Base-by-base conservation (phyloP, 768 basidiomycete species). In the Naematelia encephala region DNA sequence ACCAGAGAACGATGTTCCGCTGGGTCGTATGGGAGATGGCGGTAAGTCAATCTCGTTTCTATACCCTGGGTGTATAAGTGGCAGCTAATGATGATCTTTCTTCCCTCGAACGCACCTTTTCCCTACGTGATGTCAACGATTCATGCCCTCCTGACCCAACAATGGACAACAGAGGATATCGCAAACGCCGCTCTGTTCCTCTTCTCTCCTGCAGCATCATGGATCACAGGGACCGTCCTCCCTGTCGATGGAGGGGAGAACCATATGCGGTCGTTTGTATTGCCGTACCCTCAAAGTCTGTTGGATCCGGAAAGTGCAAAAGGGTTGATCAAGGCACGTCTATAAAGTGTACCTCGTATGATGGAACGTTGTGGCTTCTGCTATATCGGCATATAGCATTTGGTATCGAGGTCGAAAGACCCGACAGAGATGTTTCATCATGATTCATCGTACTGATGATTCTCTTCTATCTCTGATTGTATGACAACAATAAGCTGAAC, bases 161-260 rank as follows among this genome's bases (percentile, higher is more conserved):
- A 25, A 51, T 12, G 27, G 19, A 16, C 22, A 22, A n/a, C 49
- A 75, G 70, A 81, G 34, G 89, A 91, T 64, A 78, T 88, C 56
- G 88, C 83, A 4, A 87, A 87, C 68, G 82, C 85, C 21, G 80
- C 88, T 0, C 79, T 89, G 2, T 93, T 90, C 78, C 80, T 93
- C 43, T 90, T 91, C 79, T 90, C 89, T 66, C 83, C 84, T 51
- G 89, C 87, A 2, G 89, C 88, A 12, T 78, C 83, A 4, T 89
- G 83, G 74, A 83, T 91, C 57, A 87, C 87, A 1, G 89, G 89
- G 2, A 86, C 87, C 66, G 77, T 87, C n/a, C 74, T 90, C 30
- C 81, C 75, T 44, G 76, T 78, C 25, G 78, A 78, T 55, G 78
- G 76, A 4, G 79, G 78, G 3, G 69, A 73, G 23, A 57, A 57